These are phyloP conservation scores for Trichoderma sp. DNA, from an alignment of 2,329 filamentous ascomycete genomes.

Conservation along the genomic window DNA sequence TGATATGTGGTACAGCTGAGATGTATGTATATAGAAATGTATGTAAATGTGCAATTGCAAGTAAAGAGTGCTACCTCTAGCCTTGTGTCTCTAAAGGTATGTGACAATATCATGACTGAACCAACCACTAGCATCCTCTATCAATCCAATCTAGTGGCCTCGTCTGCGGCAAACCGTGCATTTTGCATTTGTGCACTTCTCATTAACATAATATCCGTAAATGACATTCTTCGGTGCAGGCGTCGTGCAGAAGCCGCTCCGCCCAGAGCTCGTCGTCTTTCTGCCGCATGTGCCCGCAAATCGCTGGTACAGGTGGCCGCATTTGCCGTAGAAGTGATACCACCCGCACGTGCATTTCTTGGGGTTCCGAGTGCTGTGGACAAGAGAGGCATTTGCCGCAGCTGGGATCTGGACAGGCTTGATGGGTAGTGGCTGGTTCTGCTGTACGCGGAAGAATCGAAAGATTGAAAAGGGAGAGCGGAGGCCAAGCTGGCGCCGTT, in stretches of 20 bases:
- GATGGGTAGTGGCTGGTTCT: neutral
- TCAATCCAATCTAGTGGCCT: neutral
- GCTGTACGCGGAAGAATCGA: neutral
- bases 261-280: neutral
- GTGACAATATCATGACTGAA: too few species aligned
- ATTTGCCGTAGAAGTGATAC: neutral
- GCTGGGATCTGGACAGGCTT: neutral
- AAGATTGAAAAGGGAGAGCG: neutral
- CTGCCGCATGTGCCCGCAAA: neutral
- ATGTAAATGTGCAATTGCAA: too few species aligned
- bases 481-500: neutral
- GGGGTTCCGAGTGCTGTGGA: neutral
- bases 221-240: neutral
- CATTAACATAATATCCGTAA: neutral
- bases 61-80: too few species aligned
- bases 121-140: too few species aligned
- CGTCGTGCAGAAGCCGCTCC: neutral
- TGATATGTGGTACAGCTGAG: too few species aligned
- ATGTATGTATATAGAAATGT: too few species aligned
- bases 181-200: neutral
- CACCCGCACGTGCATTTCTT: neutral
- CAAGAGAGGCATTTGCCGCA: neutral
- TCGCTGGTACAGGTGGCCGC: neutral
- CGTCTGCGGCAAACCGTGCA: neutral
- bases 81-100: too few species aligned